Percentiles rank a stretch among this genome's conserved stretches.
These are phyloP conservation scores for Amanita thiersii DNA, from an alignment of 768 basidiomycete species.

Conservation along the genomic window DNA sequence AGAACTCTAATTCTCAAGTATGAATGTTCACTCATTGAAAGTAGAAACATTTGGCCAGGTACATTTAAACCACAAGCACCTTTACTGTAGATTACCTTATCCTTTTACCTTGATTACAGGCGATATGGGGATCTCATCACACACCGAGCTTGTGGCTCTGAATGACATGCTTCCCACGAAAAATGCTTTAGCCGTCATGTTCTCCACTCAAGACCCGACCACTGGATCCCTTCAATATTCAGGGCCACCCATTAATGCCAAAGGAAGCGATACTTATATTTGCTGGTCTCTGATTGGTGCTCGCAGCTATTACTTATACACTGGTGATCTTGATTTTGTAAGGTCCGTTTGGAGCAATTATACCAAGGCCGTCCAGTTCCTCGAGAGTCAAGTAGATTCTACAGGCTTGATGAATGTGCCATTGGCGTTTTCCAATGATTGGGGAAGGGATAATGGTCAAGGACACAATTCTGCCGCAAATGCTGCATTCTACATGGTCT, in stretches of 20 bases:
- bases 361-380: slow-evolving; percentile 45
- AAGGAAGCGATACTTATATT: slow-evolving; percentile 47
- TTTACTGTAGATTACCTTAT: too few relatives aligned
- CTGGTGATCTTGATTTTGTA: slow-evolving; percentile 46
- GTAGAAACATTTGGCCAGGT: too few relatives aligned
- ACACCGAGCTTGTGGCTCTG: slow-evolving; percentile 52
- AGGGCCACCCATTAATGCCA: slow-evolving; percentile 37
- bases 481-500: slow-evolving; percentile 42
- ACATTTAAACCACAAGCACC: too few relatives aligned
- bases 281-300: slow-evolving; percentile 53
- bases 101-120: too few relatives aligned
- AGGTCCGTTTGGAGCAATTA: slow-evolving; percentile 44
- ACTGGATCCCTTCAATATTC: slow-evolving; percentile 52
- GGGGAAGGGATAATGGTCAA: slow-evolving; percentile 48
- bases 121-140: slow-evolving; percentile 58
- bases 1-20: too few relatives aligned
- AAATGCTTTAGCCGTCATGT: slow-evolving; percentile 55
- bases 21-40: too few relatives aligned
- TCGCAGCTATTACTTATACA: slow-evolving; percentile 44
- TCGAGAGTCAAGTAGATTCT: slow-evolving; percentile 42
- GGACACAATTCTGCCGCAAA: slow-evolving; percentile 52
- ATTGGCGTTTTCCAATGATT: slow-evolving; percentile 50
- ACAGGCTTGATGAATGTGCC: slow-evolving; percentile 45
- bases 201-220: slow-evolving; percentile 38
- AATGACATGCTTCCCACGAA: slow-evolving; percentile 47